These are phyloP conservation scores for Leucoagaricus sp. DNA, from an alignment of 1,284 basidiomycete genomes.

Conservation along the genomic window DNA sequence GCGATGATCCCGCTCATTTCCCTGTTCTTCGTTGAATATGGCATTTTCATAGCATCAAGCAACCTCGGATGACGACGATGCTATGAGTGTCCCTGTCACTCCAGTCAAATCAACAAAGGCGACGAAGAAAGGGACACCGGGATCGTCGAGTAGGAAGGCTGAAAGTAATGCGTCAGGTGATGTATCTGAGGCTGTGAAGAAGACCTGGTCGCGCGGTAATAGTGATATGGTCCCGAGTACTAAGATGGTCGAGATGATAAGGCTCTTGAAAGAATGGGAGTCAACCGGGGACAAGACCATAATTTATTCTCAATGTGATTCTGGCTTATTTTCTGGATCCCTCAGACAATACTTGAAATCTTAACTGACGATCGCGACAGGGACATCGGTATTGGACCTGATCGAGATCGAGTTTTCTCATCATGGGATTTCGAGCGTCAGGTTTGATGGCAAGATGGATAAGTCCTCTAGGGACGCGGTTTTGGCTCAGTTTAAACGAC, in stretches of 20 bases:
- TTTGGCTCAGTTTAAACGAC: conserved; percentile 50
- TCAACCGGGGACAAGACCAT: conserved; percentile 66
- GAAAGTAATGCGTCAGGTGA: conserved; percentile 22
- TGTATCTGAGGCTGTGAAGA: conserved; percentile 43
- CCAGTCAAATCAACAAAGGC: conserved; percentile 26
- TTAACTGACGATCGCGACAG: conserved; percentile 31
- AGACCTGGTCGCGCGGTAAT: conserved; percentile 55
- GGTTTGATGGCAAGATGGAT: conserved; percentile 70
- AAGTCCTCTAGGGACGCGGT: conserved; percentile 49
- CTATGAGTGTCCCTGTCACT: background rate
- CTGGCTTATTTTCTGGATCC: background rate
- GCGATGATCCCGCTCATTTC: background rate
- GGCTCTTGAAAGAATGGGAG: conserved; percentile 61
- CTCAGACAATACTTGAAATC: background rate
- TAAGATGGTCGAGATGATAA: conserved; percentile 64
- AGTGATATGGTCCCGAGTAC: conserved; percentile 63
- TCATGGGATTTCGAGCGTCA: conserved; percentile 56
- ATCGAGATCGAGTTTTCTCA: conserved; percentile 57
- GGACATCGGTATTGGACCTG: conserved; percentile 73
- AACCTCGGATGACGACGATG: conserved; percentile 10
- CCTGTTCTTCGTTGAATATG: background rate
- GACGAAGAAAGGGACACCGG: conserved; percentile 18
- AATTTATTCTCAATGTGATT: conserved; percentile 69
- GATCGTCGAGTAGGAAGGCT: conserved; percentile 16
- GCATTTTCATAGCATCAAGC: background rate